A percentile compares a stretch with the other conserved stretches of the same genome.
Evolutionary conservation across 148 eudicot species (phyloP).

Genomic region (Fallopia convolvulus): DNA sequence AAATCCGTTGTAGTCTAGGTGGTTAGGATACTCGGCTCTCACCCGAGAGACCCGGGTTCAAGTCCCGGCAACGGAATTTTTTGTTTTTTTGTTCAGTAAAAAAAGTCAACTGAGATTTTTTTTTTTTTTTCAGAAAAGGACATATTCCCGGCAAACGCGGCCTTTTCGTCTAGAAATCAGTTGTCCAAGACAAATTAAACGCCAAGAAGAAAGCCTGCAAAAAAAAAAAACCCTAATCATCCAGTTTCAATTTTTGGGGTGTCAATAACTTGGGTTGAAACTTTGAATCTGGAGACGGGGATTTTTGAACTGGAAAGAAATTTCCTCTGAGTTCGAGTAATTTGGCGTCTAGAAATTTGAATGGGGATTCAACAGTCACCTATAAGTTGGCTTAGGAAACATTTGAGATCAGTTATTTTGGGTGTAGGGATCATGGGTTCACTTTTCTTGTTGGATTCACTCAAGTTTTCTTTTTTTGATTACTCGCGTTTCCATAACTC

Average conservation of each 20-base stretch:
- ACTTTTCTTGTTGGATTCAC: constrained; percentile 62
- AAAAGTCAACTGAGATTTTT: no score
- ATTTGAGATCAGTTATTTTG: constrained; percentile 39
- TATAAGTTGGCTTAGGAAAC: constrained; percentile 34
- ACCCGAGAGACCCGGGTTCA: constrained; percentile 99
- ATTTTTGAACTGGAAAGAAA: neutral
- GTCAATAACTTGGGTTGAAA: no score
- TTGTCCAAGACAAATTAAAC: no score
- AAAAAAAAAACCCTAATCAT: no score
- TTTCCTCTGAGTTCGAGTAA: neutral
- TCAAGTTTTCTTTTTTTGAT: constrained; percentile 44
- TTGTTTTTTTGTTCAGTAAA: no score
- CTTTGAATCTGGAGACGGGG: neutral
- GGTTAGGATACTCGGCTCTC: constrained; percentile 99
- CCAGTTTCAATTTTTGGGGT: neutral
- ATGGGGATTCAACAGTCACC: neutral
- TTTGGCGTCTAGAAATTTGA: neutral
- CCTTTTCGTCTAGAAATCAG: no score
- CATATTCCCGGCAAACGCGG: no score
- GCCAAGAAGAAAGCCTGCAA: no score
- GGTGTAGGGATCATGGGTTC: constrained; percentile 39
- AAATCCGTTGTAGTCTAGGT: constrained; percentile 97
- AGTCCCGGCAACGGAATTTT: constrained; percentile 96
- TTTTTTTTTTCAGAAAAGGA: no score
- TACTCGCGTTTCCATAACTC: constrained; percentile 21